Percentiles rank a stretch among this genome's conserved stretches.
phyloP scores from a whole-genome alignment of 805 yeast species.

The Spencermartinsiella europaea region DNA sequence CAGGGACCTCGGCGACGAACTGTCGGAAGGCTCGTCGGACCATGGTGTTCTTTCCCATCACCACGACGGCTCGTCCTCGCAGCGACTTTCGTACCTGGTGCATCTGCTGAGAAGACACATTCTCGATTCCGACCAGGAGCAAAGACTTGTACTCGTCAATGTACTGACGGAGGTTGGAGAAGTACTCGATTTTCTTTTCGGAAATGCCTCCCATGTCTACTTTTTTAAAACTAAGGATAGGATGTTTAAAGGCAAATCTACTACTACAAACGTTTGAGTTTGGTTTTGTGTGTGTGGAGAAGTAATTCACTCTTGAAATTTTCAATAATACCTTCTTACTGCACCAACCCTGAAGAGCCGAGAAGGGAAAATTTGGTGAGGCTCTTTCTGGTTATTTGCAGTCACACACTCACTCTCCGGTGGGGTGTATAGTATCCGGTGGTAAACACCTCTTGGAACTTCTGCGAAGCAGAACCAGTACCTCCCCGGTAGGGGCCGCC shows the following conservation, averaged over 20 bases:
- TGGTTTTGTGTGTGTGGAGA: not conserved
- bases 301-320: not conserved
- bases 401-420: no score
- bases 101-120: conserved; percentile 99
- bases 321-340: no score
- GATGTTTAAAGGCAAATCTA: conserved; percentile 33
- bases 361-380: no score
- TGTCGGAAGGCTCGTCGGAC: conserved; percentile 99
- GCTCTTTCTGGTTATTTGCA: no score
- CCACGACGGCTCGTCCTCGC: conserved; percentile 90
- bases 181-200: conserved; percentile 95
- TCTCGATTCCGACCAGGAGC: conserved; percentile 99
- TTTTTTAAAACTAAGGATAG: conserved; percentile 35
- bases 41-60: conserved; percentile 99
- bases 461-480: no score
- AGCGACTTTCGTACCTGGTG: conserved; percentile 98
- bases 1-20: conserved; percentile 89
- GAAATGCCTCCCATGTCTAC: conserved; percentile 99
- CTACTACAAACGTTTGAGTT: not conserved
- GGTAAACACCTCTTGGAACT: no score
- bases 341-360: no score
- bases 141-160: conserved; percentile 96
- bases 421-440: no score
- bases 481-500: no score
- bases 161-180: conserved; percentile 89